Conservation (phyloP, 352 stramenopile genomes). For the Phytophthora cajani region DNA sequence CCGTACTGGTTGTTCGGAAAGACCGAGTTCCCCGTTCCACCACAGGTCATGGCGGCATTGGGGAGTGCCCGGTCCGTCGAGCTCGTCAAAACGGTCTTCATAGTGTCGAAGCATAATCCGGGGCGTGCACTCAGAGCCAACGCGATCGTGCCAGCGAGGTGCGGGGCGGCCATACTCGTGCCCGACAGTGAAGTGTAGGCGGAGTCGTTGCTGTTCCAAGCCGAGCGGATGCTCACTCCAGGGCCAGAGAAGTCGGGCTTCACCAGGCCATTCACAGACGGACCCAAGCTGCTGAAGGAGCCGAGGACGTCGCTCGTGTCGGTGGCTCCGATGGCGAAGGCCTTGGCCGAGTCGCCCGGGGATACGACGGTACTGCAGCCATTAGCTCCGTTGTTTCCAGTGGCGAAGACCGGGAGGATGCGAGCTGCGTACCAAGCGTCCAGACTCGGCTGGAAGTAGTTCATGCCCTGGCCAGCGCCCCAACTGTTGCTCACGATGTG, state of each 20-base stretch:
- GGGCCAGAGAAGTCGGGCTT: slow-evolving; percentile 58
- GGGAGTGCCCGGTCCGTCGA: slow-evolving; percentile 23
- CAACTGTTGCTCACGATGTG: slow-evolving; percentile 71
- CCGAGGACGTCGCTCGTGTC: slow-evolving; percentile 42
- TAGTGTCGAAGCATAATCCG: slow-evolving; percentile 35
- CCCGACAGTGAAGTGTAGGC: slow-evolving; percentile 53
- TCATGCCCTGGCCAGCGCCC: slow-evolving; percentile 40
- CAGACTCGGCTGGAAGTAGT: slow-evolving; percentile 43
- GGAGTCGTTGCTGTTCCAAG: slow-evolving; percentile 41
- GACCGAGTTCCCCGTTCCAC: slow-evolving; percentile 31
- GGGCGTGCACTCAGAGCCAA: slow-evolving; percentile 48
- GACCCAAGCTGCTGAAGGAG: slow-evolving; percentile 52
- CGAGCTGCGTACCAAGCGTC: slow-evolving; percentile 54
- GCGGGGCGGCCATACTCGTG: slow-evolving; percentile 63
- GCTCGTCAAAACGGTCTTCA: slow-evolving; percentile 37
- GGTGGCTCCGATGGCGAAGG: slow-evolving; percentile 47
- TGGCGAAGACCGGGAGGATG: slow-evolving; percentile 64
- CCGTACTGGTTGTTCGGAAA: slow-evolving; percentile 72
- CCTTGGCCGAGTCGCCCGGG: slow-evolving; percentile 45
- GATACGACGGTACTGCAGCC: slow-evolving; percentile 41
- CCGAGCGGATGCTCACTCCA: slow-evolving; percentile 46
- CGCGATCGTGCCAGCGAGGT: slow-evolving; percentile 57
- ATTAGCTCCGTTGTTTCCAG: slow-evolving; percentile 47
- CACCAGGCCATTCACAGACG: slow-evolving; percentile 35
- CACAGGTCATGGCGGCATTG: slow-evolving; percentile 32